Conservation (phyloP, 768 basidiomycete genomes). For the Russula sp. region DNA sequence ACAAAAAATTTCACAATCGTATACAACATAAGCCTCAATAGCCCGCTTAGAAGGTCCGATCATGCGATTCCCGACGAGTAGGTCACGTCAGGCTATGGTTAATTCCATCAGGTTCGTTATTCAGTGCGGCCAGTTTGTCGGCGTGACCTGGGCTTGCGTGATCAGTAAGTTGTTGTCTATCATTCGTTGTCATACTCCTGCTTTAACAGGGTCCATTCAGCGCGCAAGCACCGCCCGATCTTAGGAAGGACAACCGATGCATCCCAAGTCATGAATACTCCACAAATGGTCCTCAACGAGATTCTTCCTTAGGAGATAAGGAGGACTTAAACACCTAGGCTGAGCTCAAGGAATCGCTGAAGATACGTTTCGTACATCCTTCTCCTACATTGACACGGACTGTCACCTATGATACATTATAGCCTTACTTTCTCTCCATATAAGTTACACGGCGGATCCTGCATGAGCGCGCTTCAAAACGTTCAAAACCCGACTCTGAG, state of each 20-base stretch:
- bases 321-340: slow-evolving; percentile 18
- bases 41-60: slow-evolving; percentile 32
- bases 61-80: slow-evolving; percentile 33
- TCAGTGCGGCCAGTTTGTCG: slow-evolving; percentile 12
- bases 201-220: slow-evolving; percentile 8
- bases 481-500: slow-evolving; percentile 33
- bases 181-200: not conserved
- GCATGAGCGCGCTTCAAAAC: slow-evolving; percentile 33
- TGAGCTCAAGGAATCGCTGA: not conserved
- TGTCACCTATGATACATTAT: not conserved
- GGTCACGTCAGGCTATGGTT: slow-evolving; percentile 28
- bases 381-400: not conserved
- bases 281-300: not conserved
- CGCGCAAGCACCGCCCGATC: slow-evolving; percentile 17
- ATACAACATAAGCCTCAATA: slow-evolving; percentile 35
- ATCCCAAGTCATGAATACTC: slow-evolving; percentile 9
- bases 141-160: slow-evolving; percentile 30
- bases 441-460: slow-evolving; percentile 35
- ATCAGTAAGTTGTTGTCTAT: slow-evolving; percentile 12
- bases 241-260: not conserved
- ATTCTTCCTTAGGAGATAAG: not conserved
- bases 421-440: slow-evolving; percentile 33
- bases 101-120: not conserved
- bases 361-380: slow-evolving; percentile 7
- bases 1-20: slow-evolving; percentile 1